phyloP scores from a whole-genome alignment of 2,329 filamentous ascomycete genomes.

The Chaetomium sp. region DNA sequence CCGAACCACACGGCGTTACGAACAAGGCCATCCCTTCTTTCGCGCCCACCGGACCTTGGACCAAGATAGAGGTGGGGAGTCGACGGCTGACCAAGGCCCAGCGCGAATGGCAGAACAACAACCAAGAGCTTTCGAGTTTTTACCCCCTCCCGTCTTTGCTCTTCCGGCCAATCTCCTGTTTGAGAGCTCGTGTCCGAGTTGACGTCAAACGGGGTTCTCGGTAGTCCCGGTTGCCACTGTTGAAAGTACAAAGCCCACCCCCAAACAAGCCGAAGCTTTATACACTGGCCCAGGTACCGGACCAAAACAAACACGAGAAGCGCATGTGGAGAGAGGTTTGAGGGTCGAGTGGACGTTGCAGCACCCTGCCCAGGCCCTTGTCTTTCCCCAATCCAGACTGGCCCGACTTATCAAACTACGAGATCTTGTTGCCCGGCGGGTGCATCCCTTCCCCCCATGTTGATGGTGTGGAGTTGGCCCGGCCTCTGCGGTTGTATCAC shows the following conservation, averaged over 20 bases:
- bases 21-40: slow-evolving; percentile 34
- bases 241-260: not conserved
- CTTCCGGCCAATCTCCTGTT: slow-evolving; percentile 11
- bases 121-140: not conserved
- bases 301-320: slow-evolving; percentile 18
- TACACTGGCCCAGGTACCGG: slow-evolving; percentile 17
- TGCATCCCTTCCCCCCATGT: slow-evolving; percentile 40
- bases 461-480: slow-evolving; percentile 56
- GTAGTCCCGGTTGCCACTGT: not conserved
- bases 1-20: slow-evolving; percentile 2
- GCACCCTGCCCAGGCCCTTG: slow-evolving; percentile 20
- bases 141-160: not conserved
- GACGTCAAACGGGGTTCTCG: not conserved
- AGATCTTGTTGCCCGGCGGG: slow-evolving; percentile 40
- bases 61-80: slow-evolving; percentile 3
- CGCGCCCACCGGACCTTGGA: slow-evolving; percentile 13
- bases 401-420: slow-evolving; percentile 30
- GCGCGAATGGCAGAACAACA: slow-evolving; percentile 12
- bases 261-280: not conserved
- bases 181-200: slow-evolving; percentile 9
- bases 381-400: slow-evolving; percentile 21
- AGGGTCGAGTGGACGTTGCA: slow-evolving; percentile 15
- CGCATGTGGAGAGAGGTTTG: slow-evolving; percentile 5
- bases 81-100: slow-evolving; percentile 19
- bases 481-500: slow-evolving; percentile 60